Percentiles rank a stretch among this genome's conserved stretches.
Evolutionary conservation across 2,329 filamentous ascomycete genomes (phyloP).

Genomic region (Phoma sp.): DNA sequence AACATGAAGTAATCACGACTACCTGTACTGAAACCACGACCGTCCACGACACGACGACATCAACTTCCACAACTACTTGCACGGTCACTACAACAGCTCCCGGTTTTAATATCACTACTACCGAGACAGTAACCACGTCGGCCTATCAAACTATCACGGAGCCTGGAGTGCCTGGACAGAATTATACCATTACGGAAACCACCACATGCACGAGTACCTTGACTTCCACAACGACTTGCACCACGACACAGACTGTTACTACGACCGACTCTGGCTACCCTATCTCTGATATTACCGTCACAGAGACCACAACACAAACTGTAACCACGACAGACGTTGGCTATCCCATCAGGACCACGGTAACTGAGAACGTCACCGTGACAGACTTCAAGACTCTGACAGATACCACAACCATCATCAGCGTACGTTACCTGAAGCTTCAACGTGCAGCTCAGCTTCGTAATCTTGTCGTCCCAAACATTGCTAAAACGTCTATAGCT

Average conservation of each 20-base stretch:
- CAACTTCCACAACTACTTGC: conserved; percentile 13
- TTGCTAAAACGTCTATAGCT: conserved; percentile 8
- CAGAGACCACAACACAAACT: conserved; percentile 12
- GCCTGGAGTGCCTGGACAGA: conserved; percentile 9
- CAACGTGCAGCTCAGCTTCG: too few species aligned
- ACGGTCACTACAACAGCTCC: conserved; percentile 9
- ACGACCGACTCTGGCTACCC: not conserved
- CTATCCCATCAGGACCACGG: conserved; percentile 4
- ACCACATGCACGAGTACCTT: conserved; percentile 14
- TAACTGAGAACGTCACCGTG: conserved; percentile 10
- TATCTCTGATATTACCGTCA: not conserved
- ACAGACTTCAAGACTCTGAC: conserved; percentile 10
- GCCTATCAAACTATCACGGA: conserved; percentile 6
- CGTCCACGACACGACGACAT: conserved; percentile 6
- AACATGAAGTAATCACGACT: conserved; percentile 3
- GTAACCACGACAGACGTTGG: conserved; percentile 19
- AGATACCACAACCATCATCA: conserved; percentile 24
- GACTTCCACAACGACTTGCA: not conserved
- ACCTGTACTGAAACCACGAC: conserved; percentile 12
- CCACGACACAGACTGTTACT: not conserved
- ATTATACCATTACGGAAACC: conserved; percentile 5
- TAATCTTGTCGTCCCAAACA: too few species aligned
- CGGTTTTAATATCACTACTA: conserved; percentile 8
- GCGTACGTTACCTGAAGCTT: conserved; percentile 13
- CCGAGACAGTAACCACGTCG: conserved; percentile 2